Evolutionary conservation across 2,329 filamentous ascomycete species (phyloP).

Genomic region (Sclerotinia subarctica): DNA sequence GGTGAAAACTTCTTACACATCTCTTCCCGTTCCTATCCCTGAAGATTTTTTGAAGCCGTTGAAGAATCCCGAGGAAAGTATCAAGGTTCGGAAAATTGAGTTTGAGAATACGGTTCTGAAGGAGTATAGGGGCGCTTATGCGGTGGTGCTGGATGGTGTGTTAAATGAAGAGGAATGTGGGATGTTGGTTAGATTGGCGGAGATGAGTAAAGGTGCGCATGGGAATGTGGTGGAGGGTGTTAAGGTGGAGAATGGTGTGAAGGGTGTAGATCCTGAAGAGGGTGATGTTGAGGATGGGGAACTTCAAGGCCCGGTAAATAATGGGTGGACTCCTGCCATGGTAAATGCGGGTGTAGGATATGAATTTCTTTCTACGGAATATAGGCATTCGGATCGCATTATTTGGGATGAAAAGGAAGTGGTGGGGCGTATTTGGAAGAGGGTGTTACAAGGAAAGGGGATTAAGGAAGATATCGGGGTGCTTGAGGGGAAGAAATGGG

Average conservation of each 20-base stretch:
- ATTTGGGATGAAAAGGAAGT: slow-evolving; percentile 67
- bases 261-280: background rate
- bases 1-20: slow-evolving; percentile 37
- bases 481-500: slow-evolving; percentile 36
- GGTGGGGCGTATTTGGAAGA: slow-evolving; percentile 59
- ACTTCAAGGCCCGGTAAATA: background rate
- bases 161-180: slow-evolving; percentile 11
- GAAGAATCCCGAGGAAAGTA: slow-evolving; percentile 38
- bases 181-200: slow-evolving; percentile 3
- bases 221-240: background rate
- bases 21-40: slow-evolving; percentile 43
- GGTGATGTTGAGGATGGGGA: background rate
- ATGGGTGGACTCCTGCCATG: slow-evolving; percentile 16
- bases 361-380: slow-evolving; percentile 55
- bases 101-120: slow-evolving; percentile 50
- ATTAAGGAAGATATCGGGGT: slow-evolving; percentile 43
- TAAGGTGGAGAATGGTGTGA: background rate
- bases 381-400: slow-evolving; percentile 71
- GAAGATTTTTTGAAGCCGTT: slow-evolving; percentile 48
- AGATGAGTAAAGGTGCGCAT: slow-evolving; percentile 17
- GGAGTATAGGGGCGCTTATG: slow-evolving; percentile 53
- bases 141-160: slow-evolving; percentile 55
- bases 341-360: slow-evolving; percentile 52
- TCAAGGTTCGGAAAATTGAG: slow-evolving; percentile 49
- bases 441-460: slow-evolving; percentile 50